A percentile compares a stretch with the other conserved stretches of the same genome.
Evolutionary conservation across 768 basidiomycete species (phyloP).

Genomic region (Asterophora parasitica): DNA sequence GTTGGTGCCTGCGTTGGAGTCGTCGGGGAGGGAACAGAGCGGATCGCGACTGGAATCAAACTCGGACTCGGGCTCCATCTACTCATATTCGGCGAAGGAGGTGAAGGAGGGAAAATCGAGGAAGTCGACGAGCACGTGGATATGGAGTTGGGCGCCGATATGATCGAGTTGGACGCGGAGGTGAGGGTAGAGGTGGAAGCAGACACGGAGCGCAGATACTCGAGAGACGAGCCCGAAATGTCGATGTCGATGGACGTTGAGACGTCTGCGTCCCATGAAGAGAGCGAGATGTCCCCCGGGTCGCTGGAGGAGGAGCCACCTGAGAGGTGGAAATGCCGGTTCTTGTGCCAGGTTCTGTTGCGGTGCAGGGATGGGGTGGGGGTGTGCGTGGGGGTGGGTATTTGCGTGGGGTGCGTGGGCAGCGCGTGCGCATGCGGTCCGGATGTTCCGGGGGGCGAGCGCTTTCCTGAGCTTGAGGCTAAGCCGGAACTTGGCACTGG

Average conservation of each 20-base stretch:
- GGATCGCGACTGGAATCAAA: constrained; percentile 9
- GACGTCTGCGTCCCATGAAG: not conserved
- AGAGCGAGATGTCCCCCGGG: not conserved
- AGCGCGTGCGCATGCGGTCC: constrained; percentile 6
- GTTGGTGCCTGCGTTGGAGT: not conserved
- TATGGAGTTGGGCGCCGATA: too few species aligned
- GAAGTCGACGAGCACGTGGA: too few species aligned
- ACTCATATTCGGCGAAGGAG: too few species aligned
- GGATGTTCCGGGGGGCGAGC: too few species aligned
- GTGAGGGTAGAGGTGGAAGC: constrained; percentile 2
- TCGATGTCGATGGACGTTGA: not conserved
- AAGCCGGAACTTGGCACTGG: not conserved
- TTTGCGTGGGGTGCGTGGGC: not conserved
- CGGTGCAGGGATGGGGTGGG: constrained; percentile 2
- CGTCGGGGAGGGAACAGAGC: constrained; percentile 2
- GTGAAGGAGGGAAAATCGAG: too few species aligned
- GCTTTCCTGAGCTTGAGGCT: too few species aligned
- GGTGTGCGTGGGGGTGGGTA: constrained; percentile 5
- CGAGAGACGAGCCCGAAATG: constrained; percentile 1
- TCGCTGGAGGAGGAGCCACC: constrained; percentile 4
- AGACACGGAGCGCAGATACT: not conserved
- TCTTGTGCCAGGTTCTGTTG: constrained; percentile 10
- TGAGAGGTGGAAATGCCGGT: constrained; percentile 15
- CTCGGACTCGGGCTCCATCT: constrained; percentile 4
- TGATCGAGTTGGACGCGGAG: too few species aligned